Evolutionary conservation across 2,329 filamentous ascomycete genomes (phyloP), one percentile per base, ranked within the genome.

Genomic region (Xylaria hypoxylon): DNA sequence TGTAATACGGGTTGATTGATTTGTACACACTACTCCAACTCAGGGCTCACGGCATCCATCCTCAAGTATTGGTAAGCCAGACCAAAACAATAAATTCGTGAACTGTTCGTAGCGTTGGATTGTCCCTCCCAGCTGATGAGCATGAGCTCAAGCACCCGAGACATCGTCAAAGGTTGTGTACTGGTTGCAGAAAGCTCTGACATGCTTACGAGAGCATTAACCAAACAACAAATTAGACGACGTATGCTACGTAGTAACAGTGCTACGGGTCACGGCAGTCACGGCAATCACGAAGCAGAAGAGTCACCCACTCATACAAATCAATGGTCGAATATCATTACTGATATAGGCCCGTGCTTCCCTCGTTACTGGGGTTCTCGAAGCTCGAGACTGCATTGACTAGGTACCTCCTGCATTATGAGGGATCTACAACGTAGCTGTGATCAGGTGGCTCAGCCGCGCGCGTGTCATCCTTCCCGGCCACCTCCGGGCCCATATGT

Each of bases 201-300:
- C 7, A n/a, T 62, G 59, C 58, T 65, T 62, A 66, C 59, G 31
- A 50, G 40, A 62, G 28, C 1, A 62, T 55, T 62, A 59, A 59
- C 38, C 35, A 55, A 62, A 15, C 47, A 28, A 17, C 10, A 5
- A 33, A 26, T 17, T 10, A n/a, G n/a, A n/a, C 13, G 8, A 24
- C 13, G 15, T 22, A 48, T 62, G 44, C 40, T 5, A 24, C 42
- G 24, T 53, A 33, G 24, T 53, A 33, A 13, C 33, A 44, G 28
- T 33, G n/a, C n/a, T 53, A 33, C 28, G 28, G 47, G 44, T 58
- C 45, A 62, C 47, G n/a, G 28, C 11, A 55, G 31, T n/a, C 28
- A 62, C 47, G 10, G 22, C 11, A 50, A 33, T n/a, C 22, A 57
- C 33, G 15, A 55, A 40, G 26, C 8, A 48, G 26, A 40, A 40